phyloP scores from a whole-genome alignment of 371 early-diverging fungal species.

The Haplosporangium sp. region DNA sequence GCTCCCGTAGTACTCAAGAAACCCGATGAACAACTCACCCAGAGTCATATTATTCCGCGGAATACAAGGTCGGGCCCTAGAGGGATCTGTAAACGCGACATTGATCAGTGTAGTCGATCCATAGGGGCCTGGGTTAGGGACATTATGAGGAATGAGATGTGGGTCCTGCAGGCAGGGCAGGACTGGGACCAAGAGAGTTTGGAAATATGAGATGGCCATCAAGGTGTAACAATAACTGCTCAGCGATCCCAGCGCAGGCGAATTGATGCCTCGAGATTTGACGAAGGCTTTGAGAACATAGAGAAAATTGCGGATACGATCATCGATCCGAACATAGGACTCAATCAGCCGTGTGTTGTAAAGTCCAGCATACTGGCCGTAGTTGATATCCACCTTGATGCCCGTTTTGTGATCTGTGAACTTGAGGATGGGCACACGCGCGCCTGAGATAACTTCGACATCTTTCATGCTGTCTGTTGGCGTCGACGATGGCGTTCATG shows the following conservation, averaged over 20 bases:
- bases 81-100: conserved; percentile 50
- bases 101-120: conserved; percentile 30
- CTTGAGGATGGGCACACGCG: conserved; percentile 46
- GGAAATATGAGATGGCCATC: conserved; percentile 54
- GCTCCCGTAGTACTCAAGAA: conserved; percentile 50
- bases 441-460: conserved; percentile 42
- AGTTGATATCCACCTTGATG: conserved; percentile 47
- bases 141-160: conserved; percentile 51
- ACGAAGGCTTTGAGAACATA: conserved; percentile 53
- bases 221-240: conserved; percentile 47
- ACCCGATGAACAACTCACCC: conserved; percentile 50
- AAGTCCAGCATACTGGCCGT: conserved; percentile 44
- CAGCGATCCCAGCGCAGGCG: conserved; percentile 33
- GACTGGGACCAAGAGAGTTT: conserved; percentile 36
- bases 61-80: conserved; percentile 34
- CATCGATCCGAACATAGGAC: conserved; percentile 44
- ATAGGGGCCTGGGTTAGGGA: conserved; percentile 36
- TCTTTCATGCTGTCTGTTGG: conserved; percentile 53
- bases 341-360: conserved; percentile 50
- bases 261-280: conserved; percentile 48
- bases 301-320: conserved; percentile 38
- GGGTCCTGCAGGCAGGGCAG: conserved; percentile 48
- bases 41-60: conserved; percentile 48
- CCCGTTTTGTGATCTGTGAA: conserved; percentile 50
- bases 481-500: too few relatives aligned